Conservation (phyloP, 177 flowering plant species). For the Vitis hybrid region DNA sequence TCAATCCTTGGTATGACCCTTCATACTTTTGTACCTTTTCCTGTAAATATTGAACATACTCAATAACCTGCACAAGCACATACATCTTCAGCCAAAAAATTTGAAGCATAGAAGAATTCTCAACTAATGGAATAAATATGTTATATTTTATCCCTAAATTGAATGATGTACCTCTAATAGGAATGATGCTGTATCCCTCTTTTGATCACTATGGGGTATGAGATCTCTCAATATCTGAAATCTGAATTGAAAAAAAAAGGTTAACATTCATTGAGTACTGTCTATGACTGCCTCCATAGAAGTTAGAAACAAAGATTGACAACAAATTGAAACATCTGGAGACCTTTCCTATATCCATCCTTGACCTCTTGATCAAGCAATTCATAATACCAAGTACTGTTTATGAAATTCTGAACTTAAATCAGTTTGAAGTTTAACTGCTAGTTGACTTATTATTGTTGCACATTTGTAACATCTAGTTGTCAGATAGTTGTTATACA, state of each 20-base stretch:
- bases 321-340: too few relatives aligned
- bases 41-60: conserved; percentile 41
- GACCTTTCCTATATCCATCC: too few relatives aligned
- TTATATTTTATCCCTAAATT: background rate
- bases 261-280: background rate
- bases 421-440: too few relatives aligned
- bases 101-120: background rate
- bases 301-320: too few relatives aligned
- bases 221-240: conserved; percentile 66
- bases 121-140: background rate
- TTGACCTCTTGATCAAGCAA: too few relatives aligned
- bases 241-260: conserved; percentile 24
- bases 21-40: conserved; percentile 42
- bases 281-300: too few relatives aligned
- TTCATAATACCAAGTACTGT: too few relatives aligned
- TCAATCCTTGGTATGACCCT: conserved; percentile 38
- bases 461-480: too few relatives aligned
- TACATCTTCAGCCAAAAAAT: background rate
- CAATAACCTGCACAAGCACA: conserved; percentile 32
- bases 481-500: too few relatives aligned
- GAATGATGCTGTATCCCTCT: conserved; percentile 76
- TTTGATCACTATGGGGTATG: conserved; percentile 66
- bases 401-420: too few relatives aligned
- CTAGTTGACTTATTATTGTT: too few relatives aligned
- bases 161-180: conserved; percentile 50